Conservation (phyloP, 176 grass and related monocot genomes). For the Leersia perrieri region DNA sequence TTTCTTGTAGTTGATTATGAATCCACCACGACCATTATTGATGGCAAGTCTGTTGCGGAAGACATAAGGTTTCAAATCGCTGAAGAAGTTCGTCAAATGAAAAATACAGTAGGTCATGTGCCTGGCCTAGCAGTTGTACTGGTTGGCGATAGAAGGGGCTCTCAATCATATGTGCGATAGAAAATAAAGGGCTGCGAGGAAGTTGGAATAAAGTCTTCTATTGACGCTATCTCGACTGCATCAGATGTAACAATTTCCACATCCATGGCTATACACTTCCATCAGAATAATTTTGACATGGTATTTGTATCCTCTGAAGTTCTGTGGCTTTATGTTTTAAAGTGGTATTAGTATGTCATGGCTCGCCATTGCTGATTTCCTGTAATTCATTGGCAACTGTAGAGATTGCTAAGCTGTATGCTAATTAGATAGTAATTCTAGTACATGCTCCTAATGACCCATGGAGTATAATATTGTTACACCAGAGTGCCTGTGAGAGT, state of each 20-base stretch:
- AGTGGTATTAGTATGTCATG: not conserved
- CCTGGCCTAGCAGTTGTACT: conserved; percentile 84
- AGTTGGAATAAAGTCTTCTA: conserved; percentile 76
- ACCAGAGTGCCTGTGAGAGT: not conserved
- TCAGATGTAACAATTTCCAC: not conserved
- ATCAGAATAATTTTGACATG: too few relatives aligned
- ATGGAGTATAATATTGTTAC: not conserved
- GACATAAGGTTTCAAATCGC: conserved; percentile 72
- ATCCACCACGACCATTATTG: conserved; percentile 46
- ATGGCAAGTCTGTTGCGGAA: conserved; percentile 80
- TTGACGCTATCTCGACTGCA: too few relatives aligned
- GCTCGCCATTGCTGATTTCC: conserved; percentile 9
- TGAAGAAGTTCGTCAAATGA: conserved; percentile 60
- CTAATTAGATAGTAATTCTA: not conserved
- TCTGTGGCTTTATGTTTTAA: not conserved
- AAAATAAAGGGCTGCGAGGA: conserved; percentile 86
- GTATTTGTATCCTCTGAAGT: not conserved
- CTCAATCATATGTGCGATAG: conserved; percentile 70
- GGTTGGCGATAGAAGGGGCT: conserved; percentile 84
- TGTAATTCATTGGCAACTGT: not conserved
- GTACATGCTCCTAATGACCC: not conserved
- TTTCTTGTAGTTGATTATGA: conserved; percentile 41
- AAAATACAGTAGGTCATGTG: conserved; percentile 44
- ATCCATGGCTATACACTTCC: not conserved
- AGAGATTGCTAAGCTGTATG: conserved; percentile 2